These are phyloP conservation scores for Trichaptum fuscoviolaceum DNA, from an alignment of 768 basidiomycete genomes.

Conservation along the genomic window DNA sequence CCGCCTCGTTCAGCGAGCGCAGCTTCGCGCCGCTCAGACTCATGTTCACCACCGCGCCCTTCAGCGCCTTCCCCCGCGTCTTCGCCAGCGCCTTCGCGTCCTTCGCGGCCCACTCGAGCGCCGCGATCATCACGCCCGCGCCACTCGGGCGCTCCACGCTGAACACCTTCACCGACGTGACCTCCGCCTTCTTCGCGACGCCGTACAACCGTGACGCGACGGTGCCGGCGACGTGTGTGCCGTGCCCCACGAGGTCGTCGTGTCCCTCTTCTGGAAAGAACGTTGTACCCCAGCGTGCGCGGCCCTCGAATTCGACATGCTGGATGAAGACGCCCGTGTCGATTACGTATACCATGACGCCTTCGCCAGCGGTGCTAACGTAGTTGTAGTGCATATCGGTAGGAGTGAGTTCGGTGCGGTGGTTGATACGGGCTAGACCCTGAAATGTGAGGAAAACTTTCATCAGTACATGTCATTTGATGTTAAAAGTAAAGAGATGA, in stretches of 20 bases:
- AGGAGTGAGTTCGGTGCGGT: conserved; percentile 62
- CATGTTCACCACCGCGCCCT: conserved; percentile 8
- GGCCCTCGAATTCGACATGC: conserved; percentile 85
- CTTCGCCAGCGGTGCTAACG: conserved; percentile 69
- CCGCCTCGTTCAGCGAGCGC: conserved; percentile 4
- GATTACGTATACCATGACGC: conserved; percentile 87
- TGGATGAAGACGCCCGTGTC: conserved; percentile 87
- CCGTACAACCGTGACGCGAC: conserved; percentile 90
- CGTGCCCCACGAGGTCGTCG: conserved; percentile 92
- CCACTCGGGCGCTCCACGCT: conserved; percentile 67
- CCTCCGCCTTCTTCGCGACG: conserved; percentile 89
- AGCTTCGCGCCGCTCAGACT: conserved; percentile 3
- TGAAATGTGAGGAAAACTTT: conserved; percentile 22
- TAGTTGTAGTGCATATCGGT: conserved; percentile 85
- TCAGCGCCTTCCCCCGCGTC: conserved; percentile 3
- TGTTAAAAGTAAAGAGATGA: neutral
- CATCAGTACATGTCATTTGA: conserved; percentile 6
- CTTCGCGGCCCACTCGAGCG: conserved; percentile 71
- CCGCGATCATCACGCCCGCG: conserved; percentile 92
- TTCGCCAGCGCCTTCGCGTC: conserved; percentile 46
- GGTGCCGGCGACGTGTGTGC: conserved; percentile 92
- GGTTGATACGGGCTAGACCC: conserved; percentile 95
- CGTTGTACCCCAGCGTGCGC: conserved; percentile 93
- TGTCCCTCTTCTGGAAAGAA: conserved; percentile 80
- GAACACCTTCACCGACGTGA: conserved; percentile 91